Percentiles rank a stretch among this genome's conserved stretches.
These are phyloP conservation scores for Xylariaceae sp. DNA, from an alignment of 2,329 filamentous ascomycete species.

Conservation along the genomic window DNA sequence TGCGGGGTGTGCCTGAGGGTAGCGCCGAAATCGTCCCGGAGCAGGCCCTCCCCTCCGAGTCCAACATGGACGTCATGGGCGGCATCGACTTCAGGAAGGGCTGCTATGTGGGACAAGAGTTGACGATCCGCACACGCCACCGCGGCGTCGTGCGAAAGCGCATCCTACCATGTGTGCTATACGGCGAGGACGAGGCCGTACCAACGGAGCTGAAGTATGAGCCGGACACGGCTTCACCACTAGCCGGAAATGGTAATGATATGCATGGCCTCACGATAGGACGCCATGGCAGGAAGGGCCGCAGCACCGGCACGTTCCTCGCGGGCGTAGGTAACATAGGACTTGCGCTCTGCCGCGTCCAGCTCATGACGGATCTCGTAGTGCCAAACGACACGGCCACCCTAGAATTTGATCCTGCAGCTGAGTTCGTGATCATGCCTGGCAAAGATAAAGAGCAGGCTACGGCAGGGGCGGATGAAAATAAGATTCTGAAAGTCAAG, in stretches of 20 bases:
- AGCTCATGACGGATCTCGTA: conserved; percentile 84
- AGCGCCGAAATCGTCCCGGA: conserved; percentile 76
- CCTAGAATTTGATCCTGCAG: conserved; percentile 62
- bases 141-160: conserved; percentile 92
- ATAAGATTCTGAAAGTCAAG: conserved; percentile 62
- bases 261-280: conserved; percentile 54
- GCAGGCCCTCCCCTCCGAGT: conserved; percentile 81
- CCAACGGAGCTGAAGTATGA: conserved; percentile 55
- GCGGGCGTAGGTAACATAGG: conserved; percentile 83
- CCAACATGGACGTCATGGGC: conserved; percentile 83
- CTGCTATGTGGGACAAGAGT: conserved; percentile 95
- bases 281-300: conserved; percentile 61
- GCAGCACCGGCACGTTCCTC: conserved; percentile 82
- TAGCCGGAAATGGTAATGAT: neutral
- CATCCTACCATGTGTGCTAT: conserved; percentile 80
- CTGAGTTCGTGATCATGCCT: conserved; percentile 65
- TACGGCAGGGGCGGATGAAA: conserved; percentile 38
- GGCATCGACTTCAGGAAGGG: conserved; percentile 94
- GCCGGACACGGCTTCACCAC: conserved; percentile 18
- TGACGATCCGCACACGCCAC: conserved; percentile 94
- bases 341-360: conserved; percentile 82
- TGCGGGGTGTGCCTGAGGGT: conserved; percentile 84
- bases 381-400: conserved; percentile 73
- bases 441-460: conserved; percentile 41
- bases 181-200: conserved; percentile 53